phyloP scores from a whole-genome alignment of 2,329 filamentous ascomycete species.

The Aureobasidium sp. region DNA sequence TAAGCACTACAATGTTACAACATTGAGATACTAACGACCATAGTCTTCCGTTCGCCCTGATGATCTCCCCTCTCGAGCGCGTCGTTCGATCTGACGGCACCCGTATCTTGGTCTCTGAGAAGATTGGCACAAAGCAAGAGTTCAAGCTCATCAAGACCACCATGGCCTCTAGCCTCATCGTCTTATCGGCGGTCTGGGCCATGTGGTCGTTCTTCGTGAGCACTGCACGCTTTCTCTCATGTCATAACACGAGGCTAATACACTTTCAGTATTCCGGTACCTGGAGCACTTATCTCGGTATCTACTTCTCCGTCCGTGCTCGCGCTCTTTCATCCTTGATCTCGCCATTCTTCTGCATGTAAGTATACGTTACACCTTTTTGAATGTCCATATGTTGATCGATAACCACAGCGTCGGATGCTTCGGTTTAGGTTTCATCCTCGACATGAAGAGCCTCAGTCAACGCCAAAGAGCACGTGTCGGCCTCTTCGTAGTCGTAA shows the following conservation, averaged over 20 bases:
- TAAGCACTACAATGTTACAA: neutral
- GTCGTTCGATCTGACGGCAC: constrained; percentile 40
- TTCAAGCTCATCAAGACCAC: constrained; percentile 14
- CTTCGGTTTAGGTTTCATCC: constrained; percentile 49
- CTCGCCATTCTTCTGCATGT: constrained; percentile 15
- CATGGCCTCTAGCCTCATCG: constrained; percentile 1
- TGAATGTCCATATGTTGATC: constrained; percentile 25
- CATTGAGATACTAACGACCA: neutral
- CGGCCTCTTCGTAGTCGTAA: constrained; percentile 39
- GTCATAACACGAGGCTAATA: neutral
- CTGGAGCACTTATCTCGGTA: constrained; percentile 10
- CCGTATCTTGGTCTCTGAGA: constrained; percentile 12
- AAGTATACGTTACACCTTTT: neutral
- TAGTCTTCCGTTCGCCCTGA: constrained; percentile 37
- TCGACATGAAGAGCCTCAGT: constrained; percentile 60
- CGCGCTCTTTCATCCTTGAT: constrained; percentile 11
- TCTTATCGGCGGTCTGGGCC: neutral
- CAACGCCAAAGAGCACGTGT: constrained; percentile 42
- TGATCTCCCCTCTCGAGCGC: constrained; percentile 41
- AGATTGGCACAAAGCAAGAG: constrained; percentile 6
- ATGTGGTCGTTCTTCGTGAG: constrained; percentile 12
- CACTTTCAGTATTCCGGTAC: neutral
- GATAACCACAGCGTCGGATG: constrained; percentile 37
- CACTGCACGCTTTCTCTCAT: no score
- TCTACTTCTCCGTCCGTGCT: constrained; percentile 13